Evolutionary conservation across 2,329 filamentous ascomycete species (phyloP).

Genomic region (Fusarium brachygibbosum): DNA sequence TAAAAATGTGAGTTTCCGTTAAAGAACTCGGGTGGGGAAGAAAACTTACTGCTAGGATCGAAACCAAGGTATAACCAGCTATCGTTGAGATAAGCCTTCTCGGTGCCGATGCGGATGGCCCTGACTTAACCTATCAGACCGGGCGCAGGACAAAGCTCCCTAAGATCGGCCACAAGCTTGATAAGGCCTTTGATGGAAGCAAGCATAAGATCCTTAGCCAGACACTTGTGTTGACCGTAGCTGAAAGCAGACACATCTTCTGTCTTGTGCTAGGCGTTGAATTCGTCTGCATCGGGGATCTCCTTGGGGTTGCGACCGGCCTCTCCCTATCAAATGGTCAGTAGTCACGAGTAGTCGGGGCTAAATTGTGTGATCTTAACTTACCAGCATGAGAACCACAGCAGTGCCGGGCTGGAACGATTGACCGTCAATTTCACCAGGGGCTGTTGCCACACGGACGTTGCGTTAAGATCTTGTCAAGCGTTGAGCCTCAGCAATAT

Average conservation of each 20-base stretch:
- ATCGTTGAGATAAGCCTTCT: slow-evolving; percentile 62
- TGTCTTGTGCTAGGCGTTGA: slow-evolving; percentile 58
- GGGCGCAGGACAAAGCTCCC: slow-evolving; percentile 60
- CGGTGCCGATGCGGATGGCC: slow-evolving; percentile 56
- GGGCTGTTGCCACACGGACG: slow-evolving; percentile 52
- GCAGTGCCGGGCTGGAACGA: slow-evolving; percentile 57
- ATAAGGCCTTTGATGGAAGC: slow-evolving; percentile 59
- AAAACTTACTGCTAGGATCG: slow-evolving; percentile 61
- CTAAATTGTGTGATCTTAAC: too few species aligned
- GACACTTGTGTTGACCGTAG: slow-evolving; percentile 62
- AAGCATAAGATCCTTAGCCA: slow-evolving; percentile 58
- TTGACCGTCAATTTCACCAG: slow-evolving; percentile 56
- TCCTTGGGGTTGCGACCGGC: slow-evolving; percentile 56
- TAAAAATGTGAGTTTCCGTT: slow-evolving; percentile 36
- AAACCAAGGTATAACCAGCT: slow-evolving; percentile 62
- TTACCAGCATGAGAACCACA: slow-evolving; percentile 58
- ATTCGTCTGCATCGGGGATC: slow-evolving; percentile 55
- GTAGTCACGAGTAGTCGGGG: too few species aligned
- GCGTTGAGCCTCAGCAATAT: slow-evolving; percentile 58
- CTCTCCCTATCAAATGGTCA: slow-evolving; percentile 51
- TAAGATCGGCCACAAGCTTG: slow-evolving; percentile 59
- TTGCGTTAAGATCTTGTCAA: slow-evolving; percentile 58
- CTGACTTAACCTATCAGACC: slow-evolving; percentile 62
- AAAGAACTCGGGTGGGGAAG: too few species aligned
- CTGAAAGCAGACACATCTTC: slow-evolving; percentile 59